A percentile compares a stretch with the other conserved stretches of the same genome.
Evolutionary conservation across 805 yeast species (phyloP).

Genomic region (Ogataea paraovalis): DNA sequence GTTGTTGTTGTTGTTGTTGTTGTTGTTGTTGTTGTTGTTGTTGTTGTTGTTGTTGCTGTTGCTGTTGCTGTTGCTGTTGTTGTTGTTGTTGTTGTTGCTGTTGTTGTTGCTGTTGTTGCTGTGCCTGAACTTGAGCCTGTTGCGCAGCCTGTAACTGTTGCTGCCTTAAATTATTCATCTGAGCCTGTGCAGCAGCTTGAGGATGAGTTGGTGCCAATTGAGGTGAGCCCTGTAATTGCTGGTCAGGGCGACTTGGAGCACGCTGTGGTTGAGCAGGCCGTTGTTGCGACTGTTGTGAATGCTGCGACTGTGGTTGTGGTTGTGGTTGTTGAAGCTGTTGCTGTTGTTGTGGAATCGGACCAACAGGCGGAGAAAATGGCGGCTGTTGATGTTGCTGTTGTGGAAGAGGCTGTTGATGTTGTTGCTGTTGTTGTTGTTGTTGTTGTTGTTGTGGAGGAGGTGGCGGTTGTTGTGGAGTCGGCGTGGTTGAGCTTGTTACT

Average conservation of each 20-base stretch:
- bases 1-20: not conserved
- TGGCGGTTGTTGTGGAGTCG: constrained; percentile 11
- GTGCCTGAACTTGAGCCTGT: constrained; percentile 21
- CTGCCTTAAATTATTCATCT: constrained; percentile 24
- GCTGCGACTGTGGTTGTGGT: constrained; percentile 12
- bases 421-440: constrained; percentile 16
- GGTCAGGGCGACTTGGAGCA: not conserved
- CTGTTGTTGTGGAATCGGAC: not conserved
- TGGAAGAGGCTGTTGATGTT: constrained; percentile 12
- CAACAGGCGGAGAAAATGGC: too few relatives aligned
- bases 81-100: constrained; percentile 11
- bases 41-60: constrained; percentile 16
- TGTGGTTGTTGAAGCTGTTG: not conserved
- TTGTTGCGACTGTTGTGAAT: constrained; percentile 10
- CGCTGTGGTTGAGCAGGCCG: constrained; percentile 6
- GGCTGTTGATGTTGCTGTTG: not conserved
- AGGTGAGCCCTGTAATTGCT: not conserved
- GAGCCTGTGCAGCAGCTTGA: constrained; percentile 27
- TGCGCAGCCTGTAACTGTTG: constrained; percentile 27
- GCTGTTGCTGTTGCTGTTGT: constrained; percentile 12
- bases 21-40: constrained; percentile 33
- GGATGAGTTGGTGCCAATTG: constrained; percentile 15
- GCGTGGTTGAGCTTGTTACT: not conserved
- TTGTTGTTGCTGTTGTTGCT: too few relatives aligned
- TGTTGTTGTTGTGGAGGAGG: constrained; percentile 6